phyloP scores from a whole-genome alignment of 495 filamentous ascomycete species.

The Cudoniella acicularis region DNA sequence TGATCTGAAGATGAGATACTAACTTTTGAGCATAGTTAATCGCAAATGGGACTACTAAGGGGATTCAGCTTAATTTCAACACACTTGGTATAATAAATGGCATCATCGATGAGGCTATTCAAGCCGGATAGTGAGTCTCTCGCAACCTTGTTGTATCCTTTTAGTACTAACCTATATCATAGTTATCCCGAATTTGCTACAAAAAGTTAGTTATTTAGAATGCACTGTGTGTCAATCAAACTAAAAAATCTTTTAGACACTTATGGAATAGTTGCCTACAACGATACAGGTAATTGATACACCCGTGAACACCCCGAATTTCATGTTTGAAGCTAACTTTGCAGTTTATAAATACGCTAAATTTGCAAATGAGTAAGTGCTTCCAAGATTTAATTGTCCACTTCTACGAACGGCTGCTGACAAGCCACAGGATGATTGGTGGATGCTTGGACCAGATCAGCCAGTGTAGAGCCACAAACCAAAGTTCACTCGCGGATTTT shows the following conservation, averaged over 20 bases:
- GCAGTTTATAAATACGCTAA: slow-evolving; percentile 8
- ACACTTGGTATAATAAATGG: slow-evolving; percentile 54
- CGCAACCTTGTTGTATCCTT: slow-evolving; percentile 33
- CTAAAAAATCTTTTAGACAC: not conserved
- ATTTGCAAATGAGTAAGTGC: slow-evolving; percentile 3
- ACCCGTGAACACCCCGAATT: too few species aligned
- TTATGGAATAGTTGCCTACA: slow-evolving; percentile 25
- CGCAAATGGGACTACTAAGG: slow-evolving; percentile 26
- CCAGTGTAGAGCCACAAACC: not conserved
- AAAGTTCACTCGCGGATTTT: not conserved
- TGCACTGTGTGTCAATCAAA: not conserved
- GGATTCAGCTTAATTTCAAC: slow-evolving; percentile 36
- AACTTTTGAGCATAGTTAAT: too few species aligned
- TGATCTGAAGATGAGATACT: not conserved
- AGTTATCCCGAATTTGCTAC: slow-evolving; percentile 4
- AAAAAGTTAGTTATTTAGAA: not conserved
- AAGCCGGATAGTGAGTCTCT: slow-evolving; percentile 20
- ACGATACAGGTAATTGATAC: slow-evolving; percentile 36
- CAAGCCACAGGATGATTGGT: not conserved
- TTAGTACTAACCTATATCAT: slow-evolving; percentile 47
- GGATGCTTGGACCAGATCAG: slow-evolving; percentile 8
- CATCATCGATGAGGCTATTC: slow-evolving; percentile 44
- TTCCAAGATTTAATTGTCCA: not conserved
- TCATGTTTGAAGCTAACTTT: too few species aligned
- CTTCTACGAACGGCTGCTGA: not conserved